Percentiles rank a stretch among this genome's conserved stretches.
Evolutionary conservation across 75 land plant species (phyloP).

Genomic region (Cryptomeria japonica): DNA sequence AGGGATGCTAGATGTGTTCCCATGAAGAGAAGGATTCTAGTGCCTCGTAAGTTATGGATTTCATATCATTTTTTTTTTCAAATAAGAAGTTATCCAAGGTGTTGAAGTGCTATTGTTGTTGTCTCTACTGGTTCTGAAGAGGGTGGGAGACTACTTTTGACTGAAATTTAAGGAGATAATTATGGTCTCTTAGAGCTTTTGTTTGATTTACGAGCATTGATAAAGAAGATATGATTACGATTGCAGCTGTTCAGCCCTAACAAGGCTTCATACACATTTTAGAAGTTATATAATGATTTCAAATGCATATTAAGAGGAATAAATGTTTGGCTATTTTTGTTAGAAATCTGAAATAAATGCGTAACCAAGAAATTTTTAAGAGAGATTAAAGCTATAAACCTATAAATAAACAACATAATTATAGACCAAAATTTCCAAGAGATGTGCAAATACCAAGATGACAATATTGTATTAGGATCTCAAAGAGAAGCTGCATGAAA

Average conservation of each 20-base stretch:
- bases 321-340: not conserved
- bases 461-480: no score
- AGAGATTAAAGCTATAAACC: no score
- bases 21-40: not conserved
- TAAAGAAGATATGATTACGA: not conserved
- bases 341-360: no score
- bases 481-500: no score
- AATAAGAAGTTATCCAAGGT: not conserved
- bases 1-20: not conserved
- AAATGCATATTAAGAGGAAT: not conserved
- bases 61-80: no score
- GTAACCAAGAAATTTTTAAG: no score
- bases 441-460: no score
- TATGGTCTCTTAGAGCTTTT: not conserved
- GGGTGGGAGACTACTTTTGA: not conserved
- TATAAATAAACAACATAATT: no score
- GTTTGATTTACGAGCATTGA: not conserved
- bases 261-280: not conserved
- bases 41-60: not conserved
- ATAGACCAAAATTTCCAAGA: no score
- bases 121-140: not conserved
- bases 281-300: not conserved
- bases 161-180: not conserved
- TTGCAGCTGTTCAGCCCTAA: not conserved
- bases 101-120: not conserved